Evolutionary conservation across 2,329 filamentous ascomycete genomes (phyloP), one percentile per base, ranked within the genome.

Genomic region (Ophiosphaerella herpotricha): DNA sequence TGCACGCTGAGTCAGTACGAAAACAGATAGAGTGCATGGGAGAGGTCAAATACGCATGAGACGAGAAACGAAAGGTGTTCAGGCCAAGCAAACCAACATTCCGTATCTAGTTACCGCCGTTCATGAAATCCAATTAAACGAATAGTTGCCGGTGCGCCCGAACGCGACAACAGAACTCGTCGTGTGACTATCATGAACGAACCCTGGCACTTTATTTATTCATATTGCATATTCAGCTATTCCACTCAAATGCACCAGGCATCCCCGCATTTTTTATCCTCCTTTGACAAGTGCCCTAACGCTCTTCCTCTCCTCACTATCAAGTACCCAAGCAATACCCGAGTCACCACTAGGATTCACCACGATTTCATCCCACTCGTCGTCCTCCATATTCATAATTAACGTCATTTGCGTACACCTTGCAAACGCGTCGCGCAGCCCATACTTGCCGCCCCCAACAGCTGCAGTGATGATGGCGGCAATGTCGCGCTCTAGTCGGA

Each of bases 321-420:
- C 87, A 55, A 92, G 63, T 39, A 87, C 82, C 88, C 88, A 91
- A 43, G 82, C 80, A 66, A 94, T 85, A 9, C 83, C 88, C 12
- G 80, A 75, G 46, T 83, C 80, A 52, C 72, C 69, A 41, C 75
- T 70, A 29, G 78, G 74, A 35, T 80, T 75, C 6, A 73, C 66
- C 34, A 75, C 71, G 34, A 92, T 74, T 72, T 94, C 91, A 40
- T 93, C 89, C 89, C 91, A 96, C 74, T 97, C 93, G 50, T 97
- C 92, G 31, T 94, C 90, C 70, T 97, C 92, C 91, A 97, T 95
- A 61, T 92, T 93, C 69, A 93, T 86, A 13, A 96, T 85, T 79
- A 95, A 85, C 49, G 89, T 84, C 63, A 96, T 87, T 79, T 97
- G 91, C 51, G 82, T 81, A 50, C 89, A 89, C 64, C 86, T 84